Percentiles rank a stretch among this genome's conserved stretches.
Conservation (phyloP, 306 rosid species). For the Cyamopsis tetragonoloba region DNA sequence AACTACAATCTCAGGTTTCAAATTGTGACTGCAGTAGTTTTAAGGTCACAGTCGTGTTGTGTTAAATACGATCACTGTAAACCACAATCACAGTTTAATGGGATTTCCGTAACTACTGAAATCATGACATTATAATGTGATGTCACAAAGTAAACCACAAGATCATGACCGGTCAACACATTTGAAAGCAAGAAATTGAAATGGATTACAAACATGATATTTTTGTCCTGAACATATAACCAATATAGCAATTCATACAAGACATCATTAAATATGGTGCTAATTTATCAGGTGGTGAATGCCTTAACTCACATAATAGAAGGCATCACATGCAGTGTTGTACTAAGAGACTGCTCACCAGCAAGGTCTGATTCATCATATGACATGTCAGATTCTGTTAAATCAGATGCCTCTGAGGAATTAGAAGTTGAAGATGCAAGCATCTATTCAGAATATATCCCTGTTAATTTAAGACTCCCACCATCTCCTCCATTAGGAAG, state of each 20-base stretch:
- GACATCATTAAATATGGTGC: neutral
- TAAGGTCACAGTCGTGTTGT: too few relatives aligned
- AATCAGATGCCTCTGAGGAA: slow-evolving; percentile 25
- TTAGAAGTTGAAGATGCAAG: slow-evolving; percentile 25
- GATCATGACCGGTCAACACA: neutral
- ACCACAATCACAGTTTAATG: too few relatives aligned
- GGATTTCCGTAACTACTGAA: too few relatives aligned
- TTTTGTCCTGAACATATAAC: neutral
- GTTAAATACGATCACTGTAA: too few relatives aligned
- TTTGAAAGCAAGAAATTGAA: neutral
- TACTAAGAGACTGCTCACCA: slow-evolving; percentile 42
- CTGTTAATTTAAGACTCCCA: slow-evolving; percentile 7
- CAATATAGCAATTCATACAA: neutral
- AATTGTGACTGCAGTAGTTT: too few relatives aligned
- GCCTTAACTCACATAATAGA: slow-evolving; percentile 39
- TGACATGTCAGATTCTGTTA: slow-evolving; percentile 21
- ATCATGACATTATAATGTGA: too few relatives aligned
- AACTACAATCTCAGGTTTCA: too few relatives aligned
- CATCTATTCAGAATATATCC: slow-evolving; percentile 1
- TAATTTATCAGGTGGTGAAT: slow-evolving; percentile 51
- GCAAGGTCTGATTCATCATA: slow-evolving; percentile 34
- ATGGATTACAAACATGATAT: neutral
- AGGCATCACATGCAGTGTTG: slow-evolving; percentile 28
- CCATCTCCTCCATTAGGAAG: slow-evolving; percentile 42
- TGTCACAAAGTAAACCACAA: too few relatives aligned